Base-by-base conservation (phyloP, 73 alveolate species). In the Halteria grandinella region DNA sequence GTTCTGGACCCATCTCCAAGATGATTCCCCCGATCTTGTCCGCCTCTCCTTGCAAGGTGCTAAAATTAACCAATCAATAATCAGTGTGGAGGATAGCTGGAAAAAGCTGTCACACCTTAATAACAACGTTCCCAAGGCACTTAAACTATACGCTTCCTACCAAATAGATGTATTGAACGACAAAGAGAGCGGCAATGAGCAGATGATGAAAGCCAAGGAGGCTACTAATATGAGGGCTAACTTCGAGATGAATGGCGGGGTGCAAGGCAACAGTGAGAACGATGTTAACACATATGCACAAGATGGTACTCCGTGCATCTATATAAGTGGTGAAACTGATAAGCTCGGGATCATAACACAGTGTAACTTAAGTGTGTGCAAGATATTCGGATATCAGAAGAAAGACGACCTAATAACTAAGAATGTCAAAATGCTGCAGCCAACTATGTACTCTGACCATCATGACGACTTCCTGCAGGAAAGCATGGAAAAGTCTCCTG, bases 1-100 rank as follows among this genome's bases (percentile, higher is more conserved):
- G 33, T 94, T 94, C 86, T 94, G 98, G 98, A 85, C 75, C 44
- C 87, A 89, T 57, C 79, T 94, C 27, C 63, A 78, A 45, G 96
- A 94, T 70, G 96, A 94, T 66, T 34, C 90, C 4, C 97, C 94
- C 37, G 98, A 91, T 55, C 79, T 94, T 31, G 87, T 84, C 21
- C 80, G 91, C 43, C 81, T 94, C 71, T 84, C 83, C 66, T 86
- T 88, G 43, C 77, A 85, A 50, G 98, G 98, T 37, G 95, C 94
- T 36, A 90, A 88, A 59, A 88, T 94, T 57, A 94, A 91, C 69
- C 27, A 71, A 60, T 90, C 90, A 48, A 90, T 92, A 8, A 83
- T 66, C 44, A 80, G 54, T 8, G 96, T 91, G 10, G 93, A 90
- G 66, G 89, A 91, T 0, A 89, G 81, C 75, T 94, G 89, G 90